These are phyloP conservation scores for Trichosporon coremiiforme DNA, from an alignment of 1,284 basidiomycete genomes.

Conservation along the genomic window DNA sequence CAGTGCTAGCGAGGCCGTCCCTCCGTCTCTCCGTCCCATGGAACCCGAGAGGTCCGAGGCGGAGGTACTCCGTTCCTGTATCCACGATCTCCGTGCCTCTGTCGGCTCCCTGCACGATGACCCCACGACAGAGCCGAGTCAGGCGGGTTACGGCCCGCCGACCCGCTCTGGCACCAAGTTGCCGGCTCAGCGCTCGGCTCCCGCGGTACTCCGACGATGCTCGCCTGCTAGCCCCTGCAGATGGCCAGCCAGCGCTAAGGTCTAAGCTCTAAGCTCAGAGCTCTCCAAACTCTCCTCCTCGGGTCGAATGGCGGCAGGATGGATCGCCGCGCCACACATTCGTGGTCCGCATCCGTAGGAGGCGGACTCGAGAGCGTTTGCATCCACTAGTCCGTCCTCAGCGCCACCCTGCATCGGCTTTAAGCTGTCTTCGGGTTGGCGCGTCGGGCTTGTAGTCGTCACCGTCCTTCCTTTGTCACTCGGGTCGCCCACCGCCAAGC, in stretches of 20 bases:
- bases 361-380: no score
- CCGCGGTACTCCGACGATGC: no score
- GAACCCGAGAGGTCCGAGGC: background rate
- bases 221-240: no score
- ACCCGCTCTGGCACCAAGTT: background rate
- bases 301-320: background rate
- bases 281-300: constrained; percentile 4
- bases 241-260: background rate
- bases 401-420: background rate
- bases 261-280: background rate
- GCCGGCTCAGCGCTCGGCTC: background rate
- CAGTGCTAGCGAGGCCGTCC: background rate
- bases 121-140: background rate
- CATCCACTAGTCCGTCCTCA: background rate
- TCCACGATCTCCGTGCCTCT: constrained; percentile 8
- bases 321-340: background rate
- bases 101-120: background rate
- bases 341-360: no score
- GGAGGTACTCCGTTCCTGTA: constrained; percentile 2
- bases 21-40: no score
- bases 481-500: no score
- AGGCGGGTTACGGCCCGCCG: background rate
- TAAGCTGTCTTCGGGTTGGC: background rate
- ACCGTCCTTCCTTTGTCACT: background rate
- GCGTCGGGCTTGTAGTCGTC: background rate